Evolutionary conservation across 495 filamentous ascomycete species (phyloP), one percentile per base, ranked within the genome.

Genomic region (Xylaria palmicola): DNA sequence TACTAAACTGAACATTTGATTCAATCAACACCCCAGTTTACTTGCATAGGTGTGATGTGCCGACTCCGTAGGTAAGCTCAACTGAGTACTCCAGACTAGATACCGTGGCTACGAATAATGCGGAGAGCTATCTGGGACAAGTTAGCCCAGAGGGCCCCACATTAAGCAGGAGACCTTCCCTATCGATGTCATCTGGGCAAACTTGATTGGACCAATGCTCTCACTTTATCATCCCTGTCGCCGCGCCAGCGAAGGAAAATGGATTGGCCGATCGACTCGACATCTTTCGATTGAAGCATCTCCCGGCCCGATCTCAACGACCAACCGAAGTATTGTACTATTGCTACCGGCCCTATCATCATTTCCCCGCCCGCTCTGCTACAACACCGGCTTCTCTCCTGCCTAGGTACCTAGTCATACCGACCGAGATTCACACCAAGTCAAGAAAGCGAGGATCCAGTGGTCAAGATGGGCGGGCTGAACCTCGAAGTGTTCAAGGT

Each of bases 401-500:
- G n/a, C n/a, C n/a, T n/a, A n/a, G n/a, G n/a, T 29, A 1, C 12
- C 6, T 8, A 13, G 1, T 37, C 10, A 17, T 43, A 6, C 17
- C 6, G 17, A 13, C 27, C 29, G 29, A 45, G 40, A n/a, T 7
- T 9, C n/a, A 56, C 17, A 32, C 20, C 20, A 24, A 51, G 19
- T 9, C 1, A 51, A 44, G 20, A 43, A 44, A 5, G 15, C 39
- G 54, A 32, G 10, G n/a, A n/a, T n/a, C n/a, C 22, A 13, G 36
- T 39, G 24, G 6, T 56, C 82, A 74, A 73, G 72, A 88, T 90
- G 87, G 90, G 84, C 12, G 92, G 93, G 52, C 84, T 92, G 29
- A 97, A 97, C 75, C 86, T 98, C 49, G 94, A 98, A 81, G 85
- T 98, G 65, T 90, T 96, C 81, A 98, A 97, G 77, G 94, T 96